phyloP scores from a whole-genome alignment of 2,329 filamentous ascomycete species.

The Botryotinia convoluta region DNA sequence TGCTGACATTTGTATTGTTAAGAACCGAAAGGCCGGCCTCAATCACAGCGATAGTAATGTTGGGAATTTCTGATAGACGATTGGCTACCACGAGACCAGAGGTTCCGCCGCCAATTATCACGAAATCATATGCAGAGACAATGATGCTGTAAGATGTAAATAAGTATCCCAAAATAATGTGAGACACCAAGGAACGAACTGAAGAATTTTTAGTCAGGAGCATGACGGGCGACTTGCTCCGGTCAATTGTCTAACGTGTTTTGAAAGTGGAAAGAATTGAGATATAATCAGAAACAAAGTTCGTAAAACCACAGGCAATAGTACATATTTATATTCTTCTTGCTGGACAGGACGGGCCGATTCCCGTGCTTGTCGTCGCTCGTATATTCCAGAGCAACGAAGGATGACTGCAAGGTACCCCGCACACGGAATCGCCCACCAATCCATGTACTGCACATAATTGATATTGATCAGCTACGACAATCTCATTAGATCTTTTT shows the following conservation, averaged over 20 bases:
- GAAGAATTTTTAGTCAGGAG: background rate
- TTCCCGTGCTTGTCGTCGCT: background rate
- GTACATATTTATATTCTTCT: background rate
- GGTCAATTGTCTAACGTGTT: background rate
- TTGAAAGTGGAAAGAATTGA: background rate
- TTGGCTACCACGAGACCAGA: conserved; percentile 29
- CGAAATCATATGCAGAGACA: conserved; percentile 21
- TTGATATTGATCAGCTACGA: background rate
- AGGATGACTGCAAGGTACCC: background rate
- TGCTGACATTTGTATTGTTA: conserved; percentile 25
- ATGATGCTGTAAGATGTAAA: background rate
- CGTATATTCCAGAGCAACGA: background rate
- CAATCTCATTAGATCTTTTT: background rate
- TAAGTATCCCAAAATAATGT: background rate
- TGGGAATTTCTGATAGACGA: conserved; percentile 25
- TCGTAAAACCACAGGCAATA: background rate
- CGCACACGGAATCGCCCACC: conserved; percentile 1
- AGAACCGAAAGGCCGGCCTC: conserved; percentile 27
- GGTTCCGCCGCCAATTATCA: conserved; percentile 29
- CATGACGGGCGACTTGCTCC: background rate
- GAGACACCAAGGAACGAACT: background rate
- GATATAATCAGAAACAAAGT: background rate
- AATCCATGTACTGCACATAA: background rate
- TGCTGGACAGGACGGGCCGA: background rate
- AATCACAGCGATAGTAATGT: conserved; percentile 28